phyloP scores from a whole-genome alignment of 2,329 filamentous ascomycete species.

The Waltergamsia citrina region DNA sequence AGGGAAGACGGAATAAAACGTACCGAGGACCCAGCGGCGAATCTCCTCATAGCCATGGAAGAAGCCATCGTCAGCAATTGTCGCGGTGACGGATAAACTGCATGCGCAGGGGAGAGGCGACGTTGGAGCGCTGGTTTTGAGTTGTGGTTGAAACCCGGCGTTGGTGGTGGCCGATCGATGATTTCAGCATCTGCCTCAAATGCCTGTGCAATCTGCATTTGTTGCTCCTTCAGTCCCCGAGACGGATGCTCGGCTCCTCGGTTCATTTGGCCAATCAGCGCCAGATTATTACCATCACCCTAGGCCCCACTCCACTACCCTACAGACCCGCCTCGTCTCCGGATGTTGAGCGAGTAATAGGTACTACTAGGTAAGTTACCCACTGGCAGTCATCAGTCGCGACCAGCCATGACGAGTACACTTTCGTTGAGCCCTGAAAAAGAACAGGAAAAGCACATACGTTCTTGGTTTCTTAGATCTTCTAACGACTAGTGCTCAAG shows the following conservation, averaged over 20 bases:
- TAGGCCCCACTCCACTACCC: background rate
- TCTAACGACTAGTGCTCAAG: too few relatives aligned
- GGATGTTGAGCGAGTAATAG: too few relatives aligned
- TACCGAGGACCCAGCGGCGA: slow-evolving; percentile 47
- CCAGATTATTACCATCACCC: slow-evolving; percentile 5
- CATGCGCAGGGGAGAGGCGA: slow-evolving; percentile 19
- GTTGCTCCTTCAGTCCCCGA: too few relatives aligned
- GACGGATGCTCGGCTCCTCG: slow-evolving; percentile 19
- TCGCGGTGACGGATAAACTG: slow-evolving; percentile 16
- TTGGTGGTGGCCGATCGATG: slow-evolving; percentile 3
- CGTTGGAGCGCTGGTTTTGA: background rate
- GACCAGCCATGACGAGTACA: too few relatives aligned
- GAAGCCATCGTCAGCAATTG: slow-evolving; percentile 41
- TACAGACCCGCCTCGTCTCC: background rate
- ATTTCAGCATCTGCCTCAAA: slow-evolving; percentile 1
- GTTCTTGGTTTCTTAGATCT: too few relatives aligned
- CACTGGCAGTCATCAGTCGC: too few relatives aligned
- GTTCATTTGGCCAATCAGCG: slow-evolving; percentile 23
- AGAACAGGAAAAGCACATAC: too few relatives aligned
- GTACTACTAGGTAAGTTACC: too few relatives aligned
- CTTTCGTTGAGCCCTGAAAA: too few relatives aligned
- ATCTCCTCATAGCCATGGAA: slow-evolving; percentile 55
- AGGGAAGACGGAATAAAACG: slow-evolving; percentile 19
- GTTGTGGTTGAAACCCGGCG: background rate
- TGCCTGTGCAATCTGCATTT: too few relatives aligned